Evolutionary conservation across 2,329 filamentous ascomycete species (phyloP).

Genomic region (Diaporthe batatas): DNA sequence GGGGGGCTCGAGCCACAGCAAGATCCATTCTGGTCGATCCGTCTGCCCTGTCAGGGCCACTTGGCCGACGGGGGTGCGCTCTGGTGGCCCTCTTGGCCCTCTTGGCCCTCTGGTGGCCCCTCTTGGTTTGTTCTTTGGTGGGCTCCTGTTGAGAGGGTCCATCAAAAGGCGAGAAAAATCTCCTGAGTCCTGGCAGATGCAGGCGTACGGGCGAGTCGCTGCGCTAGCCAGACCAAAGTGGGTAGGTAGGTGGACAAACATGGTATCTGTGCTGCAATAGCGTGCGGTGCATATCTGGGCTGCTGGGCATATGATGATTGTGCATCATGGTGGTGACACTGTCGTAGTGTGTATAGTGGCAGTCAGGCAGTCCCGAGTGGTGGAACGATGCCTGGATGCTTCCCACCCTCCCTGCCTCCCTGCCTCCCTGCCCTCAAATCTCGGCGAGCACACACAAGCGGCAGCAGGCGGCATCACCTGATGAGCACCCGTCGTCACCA

Average conservation of each 20-base stretch:
- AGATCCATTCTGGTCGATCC: slow-evolving; percentile 35
- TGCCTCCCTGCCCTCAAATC: slow-evolving; percentile 1
- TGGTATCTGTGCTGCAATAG: slow-evolving; percentile 14
- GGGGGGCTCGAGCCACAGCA: slow-evolving; percentile 37
- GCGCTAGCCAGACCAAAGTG: slow-evolving; percentile 4
- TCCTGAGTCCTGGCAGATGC: slow-evolving; percentile 30
- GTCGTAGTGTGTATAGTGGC: too few species aligned
- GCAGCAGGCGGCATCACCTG: slow-evolving; percentile 25
- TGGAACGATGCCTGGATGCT: slow-evolving; percentile 24
- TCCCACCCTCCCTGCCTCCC: background rate
- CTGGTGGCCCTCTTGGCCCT: background rate
- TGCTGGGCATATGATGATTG: slow-evolving; percentile 23
- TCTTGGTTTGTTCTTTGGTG: background rate
- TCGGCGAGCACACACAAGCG: slow-evolving; percentile 20
- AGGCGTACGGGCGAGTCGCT: slow-evolving; percentile 18
- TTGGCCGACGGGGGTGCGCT: slow-evolving; percentile 26
- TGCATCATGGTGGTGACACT: slow-evolving; percentile 17
- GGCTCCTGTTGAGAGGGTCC: background rate
- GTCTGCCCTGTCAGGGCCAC: slow-evolving; percentile 32
- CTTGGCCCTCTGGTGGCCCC: background rate
- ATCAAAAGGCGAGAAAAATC: slow-evolving; percentile 28
- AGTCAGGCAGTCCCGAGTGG: background rate
- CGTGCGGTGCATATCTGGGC: slow-evolving; percentile 26
- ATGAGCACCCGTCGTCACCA: slow-evolving; percentile 17
- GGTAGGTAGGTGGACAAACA: slow-evolving; percentile 16